These are phyloP conservation scores for Plectosphaerella plurivora DNA, from an alignment of 2,329 filamentous ascomycete genomes.

Conservation along the genomic window DNA sequence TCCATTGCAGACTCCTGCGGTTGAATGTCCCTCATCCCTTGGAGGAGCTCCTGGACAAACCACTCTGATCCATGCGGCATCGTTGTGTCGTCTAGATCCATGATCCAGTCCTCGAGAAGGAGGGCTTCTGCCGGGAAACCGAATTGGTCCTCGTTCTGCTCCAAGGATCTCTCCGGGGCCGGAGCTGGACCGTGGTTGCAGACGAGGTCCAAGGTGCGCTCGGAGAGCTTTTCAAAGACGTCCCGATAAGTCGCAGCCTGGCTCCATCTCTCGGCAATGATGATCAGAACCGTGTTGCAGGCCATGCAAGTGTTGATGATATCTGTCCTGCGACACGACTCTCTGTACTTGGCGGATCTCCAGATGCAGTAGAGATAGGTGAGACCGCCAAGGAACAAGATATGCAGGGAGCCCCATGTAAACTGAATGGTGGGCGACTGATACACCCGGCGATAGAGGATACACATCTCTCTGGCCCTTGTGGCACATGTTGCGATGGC, in stretches of 20 bases:
- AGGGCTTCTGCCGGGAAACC: not conserved
- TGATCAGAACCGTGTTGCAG: slow-evolving; percentile 26
- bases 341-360: slow-evolving; percentile 1
- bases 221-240: slow-evolving; percentile 23
- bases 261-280: slow-evolving; percentile 29
- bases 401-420: slow-evolving; percentile 29
- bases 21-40: slow-evolving; percentile 8
- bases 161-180: not conserved
- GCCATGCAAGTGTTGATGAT: slow-evolving; percentile 27
- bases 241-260: slow-evolving; percentile 25
- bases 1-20: not conserved
- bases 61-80: slow-evolving; percentile 14
- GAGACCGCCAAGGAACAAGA: slow-evolving; percentile 27
- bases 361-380: slow-evolving; percentile 23
- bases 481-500: slow-evolving; percentile 11
- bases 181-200: slow-evolving; percentile 8
- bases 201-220: slow-evolving; percentile 21
- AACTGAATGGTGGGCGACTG: slow-evolving; percentile 13
- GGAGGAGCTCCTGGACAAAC: slow-evolving; percentile 15
- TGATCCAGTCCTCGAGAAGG: slow-evolving; percentile 12
- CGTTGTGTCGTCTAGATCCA: slow-evolving; percentile 11
- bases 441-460: slow-evolving; percentile 27
- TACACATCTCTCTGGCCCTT: slow-evolving; percentile 23
- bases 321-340: slow-evolving; percentile 4
- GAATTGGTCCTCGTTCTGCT: not conserved